phyloP scores from a whole-genome alignment of 352 stramenopile genomes.

The Pythium oligandrum region DNA sequence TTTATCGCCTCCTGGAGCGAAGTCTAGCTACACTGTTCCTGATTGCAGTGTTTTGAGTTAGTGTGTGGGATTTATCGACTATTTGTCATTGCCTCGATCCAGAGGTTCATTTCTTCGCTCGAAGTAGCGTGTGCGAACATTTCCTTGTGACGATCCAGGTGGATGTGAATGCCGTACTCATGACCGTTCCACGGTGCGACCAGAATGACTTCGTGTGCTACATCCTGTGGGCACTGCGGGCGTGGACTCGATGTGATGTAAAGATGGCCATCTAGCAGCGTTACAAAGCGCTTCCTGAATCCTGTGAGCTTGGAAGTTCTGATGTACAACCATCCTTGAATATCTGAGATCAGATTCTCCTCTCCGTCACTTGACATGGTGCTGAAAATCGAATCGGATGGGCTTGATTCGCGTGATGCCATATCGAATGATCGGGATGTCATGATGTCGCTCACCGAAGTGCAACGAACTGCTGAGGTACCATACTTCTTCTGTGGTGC shows the following conservation, averaged over 20 bases:
- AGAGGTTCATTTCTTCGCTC: slow-evolving; percentile 38
- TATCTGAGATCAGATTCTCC: slow-evolving; percentile 25
- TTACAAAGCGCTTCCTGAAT: slow-evolving; percentile 59
- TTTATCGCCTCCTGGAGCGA: too few relatives aligned
- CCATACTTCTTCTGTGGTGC: slow-evolving; percentile 29
- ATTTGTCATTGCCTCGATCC: slow-evolving; percentile 7
- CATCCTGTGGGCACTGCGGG: slow-evolving; percentile 28
- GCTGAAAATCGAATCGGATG: slow-evolving; percentile 12
- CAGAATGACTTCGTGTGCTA: slow-evolving; percentile 42
- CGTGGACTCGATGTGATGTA: slow-evolving; percentile 28
- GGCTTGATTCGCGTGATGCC: too few relatives aligned
- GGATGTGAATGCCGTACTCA: slow-evolving; percentile 38
- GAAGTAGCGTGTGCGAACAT: slow-evolving; percentile 41
- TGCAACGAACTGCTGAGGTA: slow-evolving; percentile 27
- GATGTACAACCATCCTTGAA: slow-evolving; percentile 44
- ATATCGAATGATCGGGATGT: background rate
- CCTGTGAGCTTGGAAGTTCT: slow-evolving; percentile 28
- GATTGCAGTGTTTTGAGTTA: too few relatives aligned
- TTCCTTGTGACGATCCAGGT: slow-evolving; percentile 50
- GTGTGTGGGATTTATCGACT: too few relatives aligned
- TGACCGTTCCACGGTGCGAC: slow-evolving; percentile 35
- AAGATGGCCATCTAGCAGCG: slow-evolving; percentile 38
- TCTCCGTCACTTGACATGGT: slow-evolving; percentile 34
- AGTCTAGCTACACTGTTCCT: too few relatives aligned
- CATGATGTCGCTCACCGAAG: slow-evolving; percentile 33